These are phyloP conservation scores for Salix caprea DNA, from an alignment of 345 rosid species.

Conservation along the genomic window DNA sequence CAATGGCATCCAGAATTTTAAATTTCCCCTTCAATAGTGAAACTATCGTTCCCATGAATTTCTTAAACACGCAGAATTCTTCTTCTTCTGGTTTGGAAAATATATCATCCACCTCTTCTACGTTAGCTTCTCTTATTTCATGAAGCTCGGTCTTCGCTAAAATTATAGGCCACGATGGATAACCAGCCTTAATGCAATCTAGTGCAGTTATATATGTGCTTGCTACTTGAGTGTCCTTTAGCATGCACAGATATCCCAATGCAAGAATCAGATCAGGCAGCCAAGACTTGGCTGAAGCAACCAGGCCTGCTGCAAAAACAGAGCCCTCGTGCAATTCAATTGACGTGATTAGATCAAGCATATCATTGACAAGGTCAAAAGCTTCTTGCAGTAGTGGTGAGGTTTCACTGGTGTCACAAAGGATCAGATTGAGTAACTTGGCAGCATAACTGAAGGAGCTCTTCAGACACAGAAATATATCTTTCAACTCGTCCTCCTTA, in stretches of 20 bases:
- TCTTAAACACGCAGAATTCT: conserved; percentile 42
- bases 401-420: conserved; percentile 39
- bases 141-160: conserved; percentile 48
- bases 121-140: conserved; percentile 29
- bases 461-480: conserved; percentile 48
- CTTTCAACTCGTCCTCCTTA: conserved; percentile 51
- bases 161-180: conserved; percentile 61
- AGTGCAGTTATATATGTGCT: conserved; percentile 24
- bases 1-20: conserved; percentile 57
- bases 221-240: conserved; percentile 34
- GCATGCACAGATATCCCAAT: conserved; percentile 51
- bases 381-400: conserved; percentile 46
- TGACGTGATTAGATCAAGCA: conserved; percentile 51
- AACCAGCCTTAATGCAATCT: conserved; percentile 40
- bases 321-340: conserved; percentile 51
- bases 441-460: conserved; percentile 71
- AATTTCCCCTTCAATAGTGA: conserved; percentile 41
- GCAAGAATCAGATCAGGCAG: conserved; percentile 84
- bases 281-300: conserved; percentile 65
- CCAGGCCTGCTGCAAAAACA: conserved; percentile 44
- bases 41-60: conserved; percentile 35
- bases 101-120: conserved; percentile 38
- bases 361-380: conserved; percentile 50
- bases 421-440: conserved; percentile 62
- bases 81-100: conserved; percentile 19